Conservation (phyloP, 768 basidiomycete genomes). For the Lactarius sp. region DNA sequence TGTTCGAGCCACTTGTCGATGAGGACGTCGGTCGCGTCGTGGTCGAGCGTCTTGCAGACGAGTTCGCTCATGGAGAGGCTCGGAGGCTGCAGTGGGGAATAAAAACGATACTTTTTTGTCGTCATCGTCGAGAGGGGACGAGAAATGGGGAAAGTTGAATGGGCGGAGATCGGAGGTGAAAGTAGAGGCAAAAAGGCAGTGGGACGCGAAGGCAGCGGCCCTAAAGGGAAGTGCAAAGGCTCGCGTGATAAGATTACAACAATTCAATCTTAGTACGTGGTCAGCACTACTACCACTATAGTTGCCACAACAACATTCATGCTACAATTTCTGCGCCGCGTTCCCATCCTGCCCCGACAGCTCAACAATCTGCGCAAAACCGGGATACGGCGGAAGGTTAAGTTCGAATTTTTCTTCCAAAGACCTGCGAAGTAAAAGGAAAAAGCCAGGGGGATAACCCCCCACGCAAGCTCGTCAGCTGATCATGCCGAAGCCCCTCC, state of each 20-base stretch:
- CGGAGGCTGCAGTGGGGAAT: constrained; percentile 63
- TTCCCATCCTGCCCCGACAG: constrained; percentile 33
- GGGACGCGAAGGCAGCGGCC: neutral
- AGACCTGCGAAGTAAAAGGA: constrained; percentile 39
- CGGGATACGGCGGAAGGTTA: constrained; percentile 79
- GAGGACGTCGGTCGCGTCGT: constrained; percentile 70
- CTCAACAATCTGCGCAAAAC: constrained; percentile 81
- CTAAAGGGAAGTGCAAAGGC: neutral
- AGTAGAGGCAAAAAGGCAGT: neutral
- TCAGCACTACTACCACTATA: no score
- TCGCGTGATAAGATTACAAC: neutral
- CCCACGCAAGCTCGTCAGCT: no score
- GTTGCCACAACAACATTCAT: neutral
- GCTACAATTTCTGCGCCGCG: constrained; percentile 20
- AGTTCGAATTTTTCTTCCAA: constrained; percentile 71
- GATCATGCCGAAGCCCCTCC: neutral
- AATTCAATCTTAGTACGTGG: no score
- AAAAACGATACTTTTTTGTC: constrained; percentile 33
- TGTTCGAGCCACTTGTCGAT: constrained; percentile 85
- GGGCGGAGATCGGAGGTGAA: neutral
- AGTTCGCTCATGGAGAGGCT: constrained; percentile 72
- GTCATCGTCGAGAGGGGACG: constrained; percentile 11
- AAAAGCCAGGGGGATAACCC: neutral
- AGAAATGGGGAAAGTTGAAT: neutral
- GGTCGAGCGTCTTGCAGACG: constrained; percentile 70